A percentile compares a stretch with the other conserved stretches of the same genome.
Conservation (phyloP, 169 alveolate genomes). For the Cryptosporidium viatorum region DNA sequence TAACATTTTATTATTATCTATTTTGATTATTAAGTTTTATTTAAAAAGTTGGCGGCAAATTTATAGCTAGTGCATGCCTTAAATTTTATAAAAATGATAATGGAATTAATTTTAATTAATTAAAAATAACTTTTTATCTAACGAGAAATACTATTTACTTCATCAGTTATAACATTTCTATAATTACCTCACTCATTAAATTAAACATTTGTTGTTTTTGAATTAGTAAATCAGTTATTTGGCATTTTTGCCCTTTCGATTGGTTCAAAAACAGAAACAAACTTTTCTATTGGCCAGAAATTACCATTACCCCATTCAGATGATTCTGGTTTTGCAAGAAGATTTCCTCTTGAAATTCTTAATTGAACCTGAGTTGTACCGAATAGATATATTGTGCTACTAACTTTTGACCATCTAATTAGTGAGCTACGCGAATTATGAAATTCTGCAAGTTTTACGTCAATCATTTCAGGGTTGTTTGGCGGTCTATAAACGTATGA, state of each 20-base stretch:
- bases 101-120: neutral
- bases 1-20: neutral
- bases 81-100: neutral
- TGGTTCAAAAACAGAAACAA: slow-evolving; percentile 71
- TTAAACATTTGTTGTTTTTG: neutral
- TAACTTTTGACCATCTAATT: slow-evolving; percentile 70
- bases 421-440: slow-evolving; percentile 72
- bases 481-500: slow-evolving; percentile 66
- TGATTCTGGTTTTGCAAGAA: slow-evolving; percentile 58
- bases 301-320: slow-evolving; percentile 75
- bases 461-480: slow-evolving; percentile 38
- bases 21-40: neutral
- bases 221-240: neutral
- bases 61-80: slow-evolving; percentile 1
- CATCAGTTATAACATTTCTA: neutral
- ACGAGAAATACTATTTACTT: neutral
- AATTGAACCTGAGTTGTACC: slow-evolving; percentile 72
- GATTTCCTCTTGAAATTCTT: slow-evolving; percentile 46
- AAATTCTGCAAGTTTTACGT: slow-evolving; percentile 60
- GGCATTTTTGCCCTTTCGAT: slow-evolving; percentile 73
- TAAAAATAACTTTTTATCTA: neutral
- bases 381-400: slow-evolving; percentile 61
- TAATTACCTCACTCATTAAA: neutral
- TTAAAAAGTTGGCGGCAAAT: neutral
- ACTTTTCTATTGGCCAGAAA: slow-evolving; percentile 74